phyloP scores from a whole-genome alignment of 2,329 filamentous ascomycete species.

The Nannizziopsis barbatae region DNA sequence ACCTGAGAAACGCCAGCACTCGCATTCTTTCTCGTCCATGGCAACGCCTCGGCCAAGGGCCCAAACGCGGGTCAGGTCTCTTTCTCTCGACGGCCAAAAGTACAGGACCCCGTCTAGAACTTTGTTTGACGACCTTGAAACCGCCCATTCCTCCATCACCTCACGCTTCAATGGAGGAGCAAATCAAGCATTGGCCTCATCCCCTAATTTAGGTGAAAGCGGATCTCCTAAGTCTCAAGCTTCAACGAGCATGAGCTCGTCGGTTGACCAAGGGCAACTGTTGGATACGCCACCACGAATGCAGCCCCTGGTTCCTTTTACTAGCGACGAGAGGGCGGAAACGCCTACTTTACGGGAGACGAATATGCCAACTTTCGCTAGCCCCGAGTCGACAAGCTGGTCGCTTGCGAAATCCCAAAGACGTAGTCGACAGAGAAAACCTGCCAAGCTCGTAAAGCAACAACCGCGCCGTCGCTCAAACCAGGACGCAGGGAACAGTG shows the following conservation, averaged over 20 bases:
- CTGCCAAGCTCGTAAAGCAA: slow-evolving; percentile 7
- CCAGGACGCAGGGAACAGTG: not conserved
- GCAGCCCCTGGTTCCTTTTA: too few relatives aligned
- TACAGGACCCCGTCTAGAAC: slow-evolving; percentile 15
- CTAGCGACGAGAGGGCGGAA: not conserved
- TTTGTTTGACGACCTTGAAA: slow-evolving; percentile 17
- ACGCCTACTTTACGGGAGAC: not conserved
- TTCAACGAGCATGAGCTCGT: not conserved
- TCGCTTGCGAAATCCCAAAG: not conserved
- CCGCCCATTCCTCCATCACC: slow-evolving; percentile 17
- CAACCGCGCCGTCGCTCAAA: not conserved
- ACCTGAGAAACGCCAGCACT: slow-evolving; percentile 6
- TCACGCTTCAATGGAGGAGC: slow-evolving; percentile 10
- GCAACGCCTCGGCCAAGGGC: not conserved
- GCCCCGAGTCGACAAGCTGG: not conserved
- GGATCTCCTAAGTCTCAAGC: not conserved
- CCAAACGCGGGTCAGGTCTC: slow-evolving; percentile 5
- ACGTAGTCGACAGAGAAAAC: not conserved
- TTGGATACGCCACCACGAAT: too few relatives aligned
- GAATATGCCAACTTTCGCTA: not conserved
- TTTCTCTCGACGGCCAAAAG: slow-evolving; percentile 4
- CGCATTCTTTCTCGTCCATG: not conserved
- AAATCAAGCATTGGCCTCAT: not conserved
- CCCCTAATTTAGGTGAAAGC: not conserved
- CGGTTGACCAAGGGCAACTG: too few relatives aligned